A percentile compares a stretch with the other conserved stretches of the same genome.
Conservation (phyloP, 78 protist genomes). For the Protostelium mycophagum region DNA sequence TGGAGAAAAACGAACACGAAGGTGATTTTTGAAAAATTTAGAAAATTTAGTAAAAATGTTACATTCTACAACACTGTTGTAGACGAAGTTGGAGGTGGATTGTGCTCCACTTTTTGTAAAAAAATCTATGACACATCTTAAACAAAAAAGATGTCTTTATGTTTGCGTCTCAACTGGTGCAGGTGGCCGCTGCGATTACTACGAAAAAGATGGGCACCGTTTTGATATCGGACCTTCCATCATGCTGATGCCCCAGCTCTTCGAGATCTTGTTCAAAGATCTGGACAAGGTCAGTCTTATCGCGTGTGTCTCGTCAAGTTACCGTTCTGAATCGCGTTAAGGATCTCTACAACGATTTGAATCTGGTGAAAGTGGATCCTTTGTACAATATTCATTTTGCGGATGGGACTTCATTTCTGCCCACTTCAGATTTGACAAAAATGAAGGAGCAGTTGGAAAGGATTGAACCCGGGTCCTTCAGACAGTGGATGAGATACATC, state of each 20-base stretch:
- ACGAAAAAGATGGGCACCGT: constrained; percentile 1
- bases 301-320: no score
- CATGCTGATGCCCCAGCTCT: constrained; percentile 17
- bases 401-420: constrained; percentile 7
- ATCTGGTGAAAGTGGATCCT: constrained; percentile 14
- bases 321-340: background rate
- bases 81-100: no score
- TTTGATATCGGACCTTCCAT: constrained; percentile 23
- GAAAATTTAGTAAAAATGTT: no score
- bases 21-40: background rate
- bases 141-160: no score
- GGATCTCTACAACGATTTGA: background rate
- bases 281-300: constrained; percentile 9
- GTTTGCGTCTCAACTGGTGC: background rate
- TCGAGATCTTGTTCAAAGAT: background rate
- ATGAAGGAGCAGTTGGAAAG: constrained; percentile 20
- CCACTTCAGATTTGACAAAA: background rate
- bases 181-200: constrained; percentile 31
- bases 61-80: no score
- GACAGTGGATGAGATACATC: background rate
- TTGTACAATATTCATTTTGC: constrained; percentile 7
- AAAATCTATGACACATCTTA: no score
- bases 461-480: constrained; percentile 9
- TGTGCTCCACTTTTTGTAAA: no score
- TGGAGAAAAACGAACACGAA: constrained; percentile 11